Conservation (phyloP, 129 eudicot species). For the Escallonia rubra region DNA sequence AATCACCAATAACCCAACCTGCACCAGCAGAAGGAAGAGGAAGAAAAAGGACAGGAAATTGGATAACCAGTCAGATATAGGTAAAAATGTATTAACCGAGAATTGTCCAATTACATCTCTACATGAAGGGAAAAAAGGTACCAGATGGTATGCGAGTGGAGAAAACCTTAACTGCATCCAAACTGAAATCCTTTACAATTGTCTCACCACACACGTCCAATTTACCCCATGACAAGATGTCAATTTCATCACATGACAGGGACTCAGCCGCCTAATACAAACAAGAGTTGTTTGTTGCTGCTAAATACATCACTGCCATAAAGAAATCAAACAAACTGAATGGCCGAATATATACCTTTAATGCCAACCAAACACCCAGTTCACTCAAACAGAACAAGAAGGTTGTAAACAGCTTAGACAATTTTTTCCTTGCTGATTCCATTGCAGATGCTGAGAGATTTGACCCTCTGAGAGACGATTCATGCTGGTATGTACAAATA, state of each 20-base stretch:
- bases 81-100: background rate
- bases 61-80: background rate
- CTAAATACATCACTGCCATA: background rate
- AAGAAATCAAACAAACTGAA: background rate
- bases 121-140: slow-evolving; percentile 17
- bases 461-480: slow-evolving; percentile 14
- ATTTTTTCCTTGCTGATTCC: slow-evolving; percentile 35
- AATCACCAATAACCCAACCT: slow-evolving; percentile 29
- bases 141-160: slow-evolving; percentile 50
- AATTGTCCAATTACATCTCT: too few relatives aligned
- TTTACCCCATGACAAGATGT: slow-evolving; percentile 49
- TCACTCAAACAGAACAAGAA: slow-evolving; percentile 49
- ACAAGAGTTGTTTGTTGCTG: background rate
- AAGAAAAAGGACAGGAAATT: background rate
- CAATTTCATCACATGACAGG: slow-evolving; percentile 33
- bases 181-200: slow-evolving; percentile 38
- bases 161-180: slow-evolving; percentile 32
- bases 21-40: slow-evolving; percentile 18
- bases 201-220: slow-evolving; percentile 45
- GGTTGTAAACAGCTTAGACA: slow-evolving; percentile 27
- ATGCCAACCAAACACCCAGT: slow-evolving; percentile 71
- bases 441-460: slow-evolving; percentile 28
- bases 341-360: slow-evolving; percentile 44
- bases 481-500: slow-evolving; percentile 32
- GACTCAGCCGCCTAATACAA: slow-evolving; percentile 67